These are phyloP conservation scores for Bassia scoparia DNA, from an alignment of 148 eudicot genomes.

Conservation along the genomic window DNA sequence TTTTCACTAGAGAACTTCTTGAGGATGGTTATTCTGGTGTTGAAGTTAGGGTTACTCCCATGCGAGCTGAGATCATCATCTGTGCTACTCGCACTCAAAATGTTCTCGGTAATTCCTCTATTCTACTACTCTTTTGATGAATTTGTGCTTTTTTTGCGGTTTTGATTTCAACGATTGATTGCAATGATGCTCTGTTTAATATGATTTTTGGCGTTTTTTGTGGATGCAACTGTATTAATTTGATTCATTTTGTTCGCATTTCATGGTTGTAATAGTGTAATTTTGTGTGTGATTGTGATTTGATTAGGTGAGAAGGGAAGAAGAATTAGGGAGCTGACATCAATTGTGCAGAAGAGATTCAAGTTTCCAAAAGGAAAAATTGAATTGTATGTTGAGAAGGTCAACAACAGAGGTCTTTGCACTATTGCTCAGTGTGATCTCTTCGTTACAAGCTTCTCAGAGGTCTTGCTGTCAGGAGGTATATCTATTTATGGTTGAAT, in stretches of 20 bases:
- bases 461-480: slow-evolving; percentile 90
- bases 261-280: neutral
- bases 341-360: slow-evolving; percentile 81
- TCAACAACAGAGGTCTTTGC: slow-evolving; percentile 88
- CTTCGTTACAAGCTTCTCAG: slow-evolving; percentile 93
- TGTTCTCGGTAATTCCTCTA: slow-evolving; percentile 52
- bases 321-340: slow-evolving; percentile 80
- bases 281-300: neutral
- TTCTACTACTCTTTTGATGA: neutral
- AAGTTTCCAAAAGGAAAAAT: slow-evolving; percentile 82
- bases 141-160: neutral
- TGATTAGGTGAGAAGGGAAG: slow-evolving; percentile 77
- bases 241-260: neutral
- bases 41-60: slow-evolving; percentile 86
- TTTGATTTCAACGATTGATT: neutral
- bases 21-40: slow-evolving; percentile 95
- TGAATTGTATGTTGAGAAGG: slow-evolving; percentile 87
- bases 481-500: neutral
- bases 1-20: slow-evolving; percentile 66
- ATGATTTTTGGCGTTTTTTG: too few species aligned
- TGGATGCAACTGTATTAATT: too few species aligned
- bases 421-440: slow-evolving; percentile 90
- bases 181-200: neutral
- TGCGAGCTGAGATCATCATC: slow-evolving; percentile 86
- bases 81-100: slow-evolving; percentile 89